Evolutionary conservation across 2,329 filamentous ascomycete genomes (phyloP).

Genomic region (Colletotrichum nymphaeae): DNA sequence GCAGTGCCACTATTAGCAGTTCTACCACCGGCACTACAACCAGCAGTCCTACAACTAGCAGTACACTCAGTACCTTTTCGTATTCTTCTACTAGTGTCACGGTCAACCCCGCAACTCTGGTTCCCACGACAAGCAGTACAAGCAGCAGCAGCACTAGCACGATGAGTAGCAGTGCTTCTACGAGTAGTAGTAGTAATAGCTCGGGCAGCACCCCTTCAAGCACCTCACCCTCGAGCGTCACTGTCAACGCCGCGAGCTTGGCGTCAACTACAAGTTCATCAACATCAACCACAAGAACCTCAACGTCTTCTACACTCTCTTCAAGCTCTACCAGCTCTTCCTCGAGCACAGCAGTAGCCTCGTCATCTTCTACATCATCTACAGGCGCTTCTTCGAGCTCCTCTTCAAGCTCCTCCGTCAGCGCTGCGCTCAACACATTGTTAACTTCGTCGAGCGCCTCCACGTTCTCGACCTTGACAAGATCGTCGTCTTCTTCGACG

Average conservation of each 20-base stretch:
- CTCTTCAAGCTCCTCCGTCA: neutral
- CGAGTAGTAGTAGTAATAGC: neutral
- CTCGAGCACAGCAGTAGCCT: neutral
- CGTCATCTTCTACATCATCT: neutral
- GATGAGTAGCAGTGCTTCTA: neutral
- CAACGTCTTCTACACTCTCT: neutral
- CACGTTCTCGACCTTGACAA: slow-evolving; percentile 9
- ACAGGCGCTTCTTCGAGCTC: neutral
- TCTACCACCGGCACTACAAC: neutral
- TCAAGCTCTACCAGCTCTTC: neutral
- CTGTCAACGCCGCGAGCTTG: neutral
- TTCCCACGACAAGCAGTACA: neutral
- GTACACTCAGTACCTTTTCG: neutral
- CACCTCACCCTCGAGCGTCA: neutral
- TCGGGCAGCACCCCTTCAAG: neutral
- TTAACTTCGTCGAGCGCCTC: neutral
- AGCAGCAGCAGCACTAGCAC: neutral
- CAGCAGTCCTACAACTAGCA: neutral
- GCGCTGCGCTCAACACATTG: neutral
- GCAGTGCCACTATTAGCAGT: neutral
- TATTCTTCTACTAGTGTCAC: neutral
- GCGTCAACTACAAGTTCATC: neutral
- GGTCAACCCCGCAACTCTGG: neutral
- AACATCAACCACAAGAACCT: neutral
- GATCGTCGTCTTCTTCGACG: slow-evolving; percentile 7